Evolutionary conservation across 2,329 filamentous ascomycete species (phyloP).

Genomic region (Claviceps monticola): DNA sequence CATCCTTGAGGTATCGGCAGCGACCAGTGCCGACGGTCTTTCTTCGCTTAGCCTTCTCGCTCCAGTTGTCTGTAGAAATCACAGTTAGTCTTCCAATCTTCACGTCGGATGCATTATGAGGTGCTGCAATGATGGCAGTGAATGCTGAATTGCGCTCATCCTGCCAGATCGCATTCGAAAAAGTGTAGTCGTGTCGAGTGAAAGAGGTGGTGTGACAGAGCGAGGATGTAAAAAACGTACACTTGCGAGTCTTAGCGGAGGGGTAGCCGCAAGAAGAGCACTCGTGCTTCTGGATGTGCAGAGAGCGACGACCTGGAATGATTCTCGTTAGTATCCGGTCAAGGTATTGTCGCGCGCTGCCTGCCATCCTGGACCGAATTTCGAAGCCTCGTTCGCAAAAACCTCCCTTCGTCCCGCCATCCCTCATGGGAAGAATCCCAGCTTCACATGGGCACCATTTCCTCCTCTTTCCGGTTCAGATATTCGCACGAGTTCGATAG

Average conservation of each 20-base stretch:
- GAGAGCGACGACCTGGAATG: conserved; percentile 69
- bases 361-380: not conserved
- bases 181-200: not conserved
- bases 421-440: too few species aligned
- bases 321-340: conserved; percentile 2
- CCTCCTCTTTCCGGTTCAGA: conserved; percentile 6
- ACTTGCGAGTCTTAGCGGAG: conserved; percentile 93
- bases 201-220: not conserved
- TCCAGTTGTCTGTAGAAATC: conserved; percentile 74
- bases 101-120: not conserved
- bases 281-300: conserved; percentile 99
- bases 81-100: not conserved
- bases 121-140: not conserved
- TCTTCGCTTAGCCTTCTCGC: conserved; percentile 99
- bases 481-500: conserved; percentile 1
- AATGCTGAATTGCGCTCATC: too few species aligned
- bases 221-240: conserved; percentile 48
- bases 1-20: conserved; percentile 86
- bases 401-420: not conserved
- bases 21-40: conserved; percentile 97
- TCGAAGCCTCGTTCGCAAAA: not conserved
- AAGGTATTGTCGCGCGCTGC: not conserved
- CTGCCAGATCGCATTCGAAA: not conserved
- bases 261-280: conserved; percentile 94
- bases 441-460: not conserved